A percentile compares a stretch with the other conserved stretches of the same genome.
Evolutionary conservation across 1,284 basidiomycete species (phyloP).

Genomic region (Ceratobasidium sp.): DNA sequence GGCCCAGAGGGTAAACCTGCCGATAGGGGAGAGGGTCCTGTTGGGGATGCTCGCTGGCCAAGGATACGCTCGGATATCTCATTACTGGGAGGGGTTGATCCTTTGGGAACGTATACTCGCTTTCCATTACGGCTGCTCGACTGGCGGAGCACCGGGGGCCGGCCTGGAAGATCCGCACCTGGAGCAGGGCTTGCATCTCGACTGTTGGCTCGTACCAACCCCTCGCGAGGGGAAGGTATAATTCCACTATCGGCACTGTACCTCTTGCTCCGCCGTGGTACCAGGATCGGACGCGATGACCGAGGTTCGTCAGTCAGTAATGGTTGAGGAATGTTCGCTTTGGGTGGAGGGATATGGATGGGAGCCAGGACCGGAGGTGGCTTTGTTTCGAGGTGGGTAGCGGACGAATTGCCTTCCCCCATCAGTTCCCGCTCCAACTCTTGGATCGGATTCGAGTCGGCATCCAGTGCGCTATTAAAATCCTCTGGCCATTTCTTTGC

Average conservation of each 20-base stretch:
- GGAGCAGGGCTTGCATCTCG: conserved; percentile 26
- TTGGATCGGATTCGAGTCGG: conserved; percentile 22
- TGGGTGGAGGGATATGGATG: conserved; percentile 27
- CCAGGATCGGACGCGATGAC: conserved; percentile 23
- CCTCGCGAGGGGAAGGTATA: conserved; percentile 25
- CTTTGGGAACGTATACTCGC: conserved; percentile 21
- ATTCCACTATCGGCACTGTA: conserved; percentile 28
- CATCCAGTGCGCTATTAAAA: conserved; percentile 63
- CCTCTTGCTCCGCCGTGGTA: conserved; percentile 28
- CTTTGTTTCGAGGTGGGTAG: conserved; percentile 15
- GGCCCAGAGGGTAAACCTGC: background rate
- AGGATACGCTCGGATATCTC: conserved; percentile 4
- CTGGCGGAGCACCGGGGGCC: conserved; percentile 9
- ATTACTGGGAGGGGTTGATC: conserved; percentile 25
- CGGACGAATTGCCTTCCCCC: conserved; percentile 4
- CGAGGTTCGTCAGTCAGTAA: conserved; percentile 22
- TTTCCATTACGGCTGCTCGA: conserved; percentile 14
- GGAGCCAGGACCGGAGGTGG: conserved; percentile 47
- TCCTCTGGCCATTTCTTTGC: conserved; percentile 82
- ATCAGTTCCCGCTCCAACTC: conserved; percentile 32
- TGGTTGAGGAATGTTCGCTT: conserved; percentile 1
- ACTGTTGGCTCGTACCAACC: conserved; percentile 2
- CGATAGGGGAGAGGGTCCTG: conserved; percentile 23
- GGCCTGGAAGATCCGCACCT: background rate
- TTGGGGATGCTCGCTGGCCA: conserved; percentile 15